These are phyloP conservation scores for Chaetomium fimeti DNA, from an alignment of 495 filamentous ascomycete species.

Conservation along the genomic window DNA sequence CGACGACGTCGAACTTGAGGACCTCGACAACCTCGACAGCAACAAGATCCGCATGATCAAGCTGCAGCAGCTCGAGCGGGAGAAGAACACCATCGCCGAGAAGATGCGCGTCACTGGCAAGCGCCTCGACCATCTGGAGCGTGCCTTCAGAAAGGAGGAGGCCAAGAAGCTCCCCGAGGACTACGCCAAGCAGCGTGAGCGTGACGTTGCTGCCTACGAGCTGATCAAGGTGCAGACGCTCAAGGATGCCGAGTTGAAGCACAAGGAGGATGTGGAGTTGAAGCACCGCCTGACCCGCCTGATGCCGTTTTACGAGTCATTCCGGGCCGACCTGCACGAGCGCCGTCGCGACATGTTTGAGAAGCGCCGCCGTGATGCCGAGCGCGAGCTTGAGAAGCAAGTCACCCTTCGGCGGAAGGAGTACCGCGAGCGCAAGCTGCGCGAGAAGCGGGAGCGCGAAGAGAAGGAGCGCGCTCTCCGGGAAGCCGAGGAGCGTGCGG, in stretches of 20 bases:
- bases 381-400: conserved; percentile 84
- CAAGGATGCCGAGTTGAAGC: conserved; percentile 77
- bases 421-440: conserved; percentile 66
- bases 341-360: conserved; percentile 94
- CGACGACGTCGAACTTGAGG: conserved; percentile 75
- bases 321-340: conserved; percentile 74
- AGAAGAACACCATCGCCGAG: conserved; percentile 92
- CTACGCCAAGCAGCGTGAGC: conserved; percentile 78
- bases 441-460: conserved; percentile 78
- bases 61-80: conserved; percentile 90
- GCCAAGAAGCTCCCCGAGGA: conserved; percentile 85
- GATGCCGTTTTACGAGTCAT: conserved; percentile 74
- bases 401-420: conserved; percentile 85
- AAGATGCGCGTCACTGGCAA: conserved; percentile 88
- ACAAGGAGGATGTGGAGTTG: conserved; percentile 80
- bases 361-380: conserved; percentile 81
- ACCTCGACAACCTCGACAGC: conserved; percentile 77
- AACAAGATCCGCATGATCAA: conserved; percentile 89
- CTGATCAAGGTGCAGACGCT: conserved; percentile 70
- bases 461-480: conserved; percentile 68
- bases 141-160: conserved; percentile 93
- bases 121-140: conserved; percentile 95
- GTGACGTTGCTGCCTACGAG: conserved; percentile 78
- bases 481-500: conserved; percentile 82
- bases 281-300: conserved; percentile 87